Base-by-base conservation (phyloP, 768 basidiomycete species). In the Kwoniella heveanensis region DNA sequence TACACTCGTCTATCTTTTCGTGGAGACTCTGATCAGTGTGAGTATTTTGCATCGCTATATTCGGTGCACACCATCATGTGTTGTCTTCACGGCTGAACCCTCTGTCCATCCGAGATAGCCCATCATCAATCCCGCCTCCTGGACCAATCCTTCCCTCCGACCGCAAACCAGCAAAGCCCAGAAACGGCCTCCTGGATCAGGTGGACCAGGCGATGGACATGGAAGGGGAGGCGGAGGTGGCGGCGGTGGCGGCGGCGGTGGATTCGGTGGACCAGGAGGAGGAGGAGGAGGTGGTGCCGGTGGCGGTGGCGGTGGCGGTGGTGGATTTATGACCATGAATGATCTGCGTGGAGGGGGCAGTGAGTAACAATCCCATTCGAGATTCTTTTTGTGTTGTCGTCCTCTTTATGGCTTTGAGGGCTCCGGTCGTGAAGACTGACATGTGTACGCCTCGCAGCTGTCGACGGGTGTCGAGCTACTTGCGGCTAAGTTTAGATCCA, bases 11-110 rank as follows among this genome's bases (percentile, higher is more conserved):
- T 74, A 74, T 58, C 67, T 77, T 13, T 77, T 72, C 64, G 56
- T 67, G 7, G 71, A 72, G 57, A 77, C 75, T 36, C 57, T 77
- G 5, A 61, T 77, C 51, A 64, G 66, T 44, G 75, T 77, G 44
- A 55, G 75, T 71, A 12, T 12, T 1, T 12, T 10, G 32, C 39
- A 7, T 52, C 36, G n/a, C n/a, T n/a, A 29, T 27, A 21, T 13
- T 57, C 39, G n/a, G 17, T 52, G 30, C 17, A 21, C 49, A 29
- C 27, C 15, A 7, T 24, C 15, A 39, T 47, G 46, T 47, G 6
- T 15, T 22, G 46, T 17, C 57, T 17, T 26, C 37, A n/a, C n/a
- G n/a, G n/a, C n/a, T n/a, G n/a, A n/a, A n/a, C n/a, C n/a, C n/a
- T n/a, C n/a, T n/a, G 8, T 17, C 26, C 3, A 32, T 13, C 7